phyloP scores from a whole-genome alignment of 768 basidiomycete genomes.

The Naematelia aurantialba region DNA sequence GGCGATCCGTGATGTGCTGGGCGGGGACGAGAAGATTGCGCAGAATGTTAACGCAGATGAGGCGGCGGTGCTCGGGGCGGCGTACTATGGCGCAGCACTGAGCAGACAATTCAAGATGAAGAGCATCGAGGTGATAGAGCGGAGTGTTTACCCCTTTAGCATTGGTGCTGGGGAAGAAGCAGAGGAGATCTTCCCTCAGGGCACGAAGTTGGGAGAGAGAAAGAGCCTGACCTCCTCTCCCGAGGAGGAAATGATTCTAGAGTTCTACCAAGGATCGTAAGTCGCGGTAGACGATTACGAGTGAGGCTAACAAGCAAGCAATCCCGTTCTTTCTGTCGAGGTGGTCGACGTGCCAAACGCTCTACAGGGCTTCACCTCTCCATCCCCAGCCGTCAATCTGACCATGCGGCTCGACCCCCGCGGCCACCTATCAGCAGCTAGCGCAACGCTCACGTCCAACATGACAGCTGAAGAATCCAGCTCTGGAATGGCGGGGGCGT shows the following conservation, averaged over 20 bases:
- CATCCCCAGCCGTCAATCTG: conserved; percentile 80
- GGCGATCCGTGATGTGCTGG: conserved; percentile 71
- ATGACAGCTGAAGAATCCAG: conserved; percentile 59
- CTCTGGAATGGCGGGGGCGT: conserved; percentile 59
- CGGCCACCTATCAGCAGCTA: conserved; percentile 74
- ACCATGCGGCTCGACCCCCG: conserved; percentile 78
- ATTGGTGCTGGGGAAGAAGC: conserved; percentile 8
- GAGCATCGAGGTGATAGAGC: conserved; percentile 77
- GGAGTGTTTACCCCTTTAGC: conserved; percentile 68
- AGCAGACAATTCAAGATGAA: conserved; percentile 93
- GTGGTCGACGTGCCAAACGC: conserved; percentile 72
- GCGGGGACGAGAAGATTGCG: conserved; percentile 81
- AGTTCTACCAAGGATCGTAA: conserved; percentile 52
- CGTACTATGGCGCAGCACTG: conserved; percentile 81
- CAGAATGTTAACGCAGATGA: conserved; percentile 96
- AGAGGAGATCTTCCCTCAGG: conserved; percentile 63
- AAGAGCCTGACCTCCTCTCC: conserved; percentile 84
- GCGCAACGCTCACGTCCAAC: conserved; percentile 68
- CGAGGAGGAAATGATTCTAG: conserved; percentile 74
- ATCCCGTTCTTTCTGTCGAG: conserved; percentile 65
- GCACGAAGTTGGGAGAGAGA: conserved; percentile 71
- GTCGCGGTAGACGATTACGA: background rate
- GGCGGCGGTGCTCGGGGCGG: conserved; percentile 88
- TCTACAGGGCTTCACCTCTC: conserved; percentile 74
- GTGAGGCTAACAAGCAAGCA: conserved; percentile 22